Evolutionary conservation across 2,329 filamentous ascomycete species (phyloP).

Genomic region (Beauveria sp.): DNA sequence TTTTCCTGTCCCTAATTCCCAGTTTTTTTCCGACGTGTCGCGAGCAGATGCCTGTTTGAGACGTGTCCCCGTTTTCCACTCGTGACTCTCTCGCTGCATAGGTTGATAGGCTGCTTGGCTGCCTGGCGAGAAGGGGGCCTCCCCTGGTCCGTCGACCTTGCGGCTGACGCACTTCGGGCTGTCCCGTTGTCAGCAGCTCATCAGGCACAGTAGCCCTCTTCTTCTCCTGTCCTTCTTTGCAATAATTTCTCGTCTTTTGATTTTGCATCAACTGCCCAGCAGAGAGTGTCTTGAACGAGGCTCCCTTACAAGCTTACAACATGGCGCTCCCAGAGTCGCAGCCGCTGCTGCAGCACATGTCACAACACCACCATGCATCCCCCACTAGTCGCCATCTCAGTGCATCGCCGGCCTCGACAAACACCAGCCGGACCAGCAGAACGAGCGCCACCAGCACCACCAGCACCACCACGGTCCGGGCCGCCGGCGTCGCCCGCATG

Average conservation of each 20-base stretch:
- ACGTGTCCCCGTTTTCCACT: neutral
- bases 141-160: neutral
- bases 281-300: neutral
- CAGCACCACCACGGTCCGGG: neutral
- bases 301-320: neutral
- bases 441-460: neutral
- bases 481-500: slow-evolving; percentile 43
- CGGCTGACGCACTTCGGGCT: slow-evolving; percentile 8
- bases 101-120: neutral
- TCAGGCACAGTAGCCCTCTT: neutral
- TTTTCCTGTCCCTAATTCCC: neutral
- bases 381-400: neutral
- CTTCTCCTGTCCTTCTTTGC: neutral
- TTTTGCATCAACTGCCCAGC: neutral
- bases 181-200: slow-evolving; percentile 1
- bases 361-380: neutral
- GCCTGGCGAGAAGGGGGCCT: neutral
- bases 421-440: neutral
- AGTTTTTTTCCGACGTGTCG: neutral
- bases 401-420: neutral
- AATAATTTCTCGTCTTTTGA: neutral
- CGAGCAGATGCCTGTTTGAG: neutral
- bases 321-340: slow-evolving; percentile 1
- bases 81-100: neutral
- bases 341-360: slow-evolving; percentile 4